Conservation (phyloP, 768 basidiomycete species). For the Suillus clintonianus region DNA sequence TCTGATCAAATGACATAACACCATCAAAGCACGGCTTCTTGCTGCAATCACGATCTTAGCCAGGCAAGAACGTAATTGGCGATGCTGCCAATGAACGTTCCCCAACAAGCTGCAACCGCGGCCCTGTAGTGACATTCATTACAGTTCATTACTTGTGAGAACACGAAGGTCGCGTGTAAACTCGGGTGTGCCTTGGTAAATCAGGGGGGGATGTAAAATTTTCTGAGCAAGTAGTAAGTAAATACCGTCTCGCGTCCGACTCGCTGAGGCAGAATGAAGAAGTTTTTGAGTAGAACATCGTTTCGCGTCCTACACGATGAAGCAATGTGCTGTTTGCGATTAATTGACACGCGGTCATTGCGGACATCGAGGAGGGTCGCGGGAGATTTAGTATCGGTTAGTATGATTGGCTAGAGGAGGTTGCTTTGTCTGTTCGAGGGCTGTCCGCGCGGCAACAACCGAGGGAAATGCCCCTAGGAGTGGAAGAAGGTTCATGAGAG, state of each 20-base stretch:
- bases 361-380: neutral
- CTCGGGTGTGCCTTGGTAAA: neutral
- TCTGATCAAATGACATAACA: neutral
- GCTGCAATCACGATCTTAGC: neutral
- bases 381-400: neutral
- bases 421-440: neutral
- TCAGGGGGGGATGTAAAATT: neutral
- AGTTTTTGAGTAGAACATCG: neutral
- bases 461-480: neutral
- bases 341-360: neutral
- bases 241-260: neutral
- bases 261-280: neutral
- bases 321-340: neutral
- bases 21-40: neutral
- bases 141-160: slow-evolving; percentile 1
- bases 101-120: neutral
- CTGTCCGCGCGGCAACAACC: neutral
- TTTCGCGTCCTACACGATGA: neutral
- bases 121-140: neutral
- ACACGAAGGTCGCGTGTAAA: neutral
- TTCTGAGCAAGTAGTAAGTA: neutral
- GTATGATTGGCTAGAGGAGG: neutral
- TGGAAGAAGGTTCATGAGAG: neutral
- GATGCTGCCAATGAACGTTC: neutral
- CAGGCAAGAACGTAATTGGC: neutral